phyloP scores from a whole-genome alignment of 352 stramenopile species.

The Globisporangium takayamanum region DNA sequence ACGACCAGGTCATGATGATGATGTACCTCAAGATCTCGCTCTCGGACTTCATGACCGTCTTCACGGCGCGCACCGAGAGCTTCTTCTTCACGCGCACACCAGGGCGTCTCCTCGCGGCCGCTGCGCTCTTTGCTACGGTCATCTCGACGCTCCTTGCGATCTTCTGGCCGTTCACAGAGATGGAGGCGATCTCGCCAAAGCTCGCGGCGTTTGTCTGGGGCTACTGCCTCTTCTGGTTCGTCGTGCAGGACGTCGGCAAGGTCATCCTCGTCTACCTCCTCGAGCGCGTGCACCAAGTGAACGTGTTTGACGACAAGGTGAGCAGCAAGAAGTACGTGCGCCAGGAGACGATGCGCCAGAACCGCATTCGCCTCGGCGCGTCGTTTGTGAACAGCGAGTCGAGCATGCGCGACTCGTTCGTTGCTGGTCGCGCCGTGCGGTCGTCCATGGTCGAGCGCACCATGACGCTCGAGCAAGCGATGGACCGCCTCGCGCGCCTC shows the following conservation, averaged over 20 bases:
- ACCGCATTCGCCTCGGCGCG: constrained; percentile 71
- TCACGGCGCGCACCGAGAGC: constrained; percentile 75
- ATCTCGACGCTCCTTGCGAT: constrained; percentile 80
- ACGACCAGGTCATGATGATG: constrained; percentile 88
- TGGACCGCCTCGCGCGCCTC: constrained; percentile 62
- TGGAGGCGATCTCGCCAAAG: constrained; percentile 69
- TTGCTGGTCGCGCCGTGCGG: constrained; percentile 61
- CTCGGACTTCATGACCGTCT: constrained; percentile 91
- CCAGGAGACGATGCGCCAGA: constrained; percentile 64
- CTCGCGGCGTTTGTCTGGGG: constrained; percentile 83
- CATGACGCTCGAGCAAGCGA: constrained; percentile 66
- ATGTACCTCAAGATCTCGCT: constrained; percentile 95
- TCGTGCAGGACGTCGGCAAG: constrained; percentile 83
- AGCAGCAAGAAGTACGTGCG: constrained; percentile 54
- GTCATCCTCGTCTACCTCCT: constrained; percentile 56
- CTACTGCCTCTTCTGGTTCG: constrained; percentile 85
- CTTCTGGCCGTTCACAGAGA: constrained; percentile 78
- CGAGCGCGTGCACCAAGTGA: constrained; percentile 46
- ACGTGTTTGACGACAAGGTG: constrained; percentile 51
- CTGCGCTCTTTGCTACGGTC: constrained; percentile 68
- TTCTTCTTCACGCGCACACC: constrained; percentile 81
- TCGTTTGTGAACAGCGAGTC: constrained; percentile 56
- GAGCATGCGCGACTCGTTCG: constrained; percentile 72
- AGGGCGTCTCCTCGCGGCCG: constrained; percentile 59
- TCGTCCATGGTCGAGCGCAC: constrained; percentile 45